These are phyloP conservation scores for Prunus mume DNA, from an alignment of 306 rosid genomes.

Conservation along the genomic window DNA sequence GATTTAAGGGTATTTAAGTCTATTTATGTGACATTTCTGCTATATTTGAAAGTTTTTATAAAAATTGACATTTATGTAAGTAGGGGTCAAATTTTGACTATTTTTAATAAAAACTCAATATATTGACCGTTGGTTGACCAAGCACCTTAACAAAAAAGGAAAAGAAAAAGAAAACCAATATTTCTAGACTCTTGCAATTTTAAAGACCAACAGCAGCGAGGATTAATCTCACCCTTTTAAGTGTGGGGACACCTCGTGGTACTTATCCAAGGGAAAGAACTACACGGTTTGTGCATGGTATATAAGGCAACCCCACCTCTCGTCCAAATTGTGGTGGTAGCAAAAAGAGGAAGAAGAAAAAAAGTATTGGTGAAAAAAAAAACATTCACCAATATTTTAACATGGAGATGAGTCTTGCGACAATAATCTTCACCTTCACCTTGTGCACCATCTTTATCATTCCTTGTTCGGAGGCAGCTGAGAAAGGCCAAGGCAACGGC, in stretches of 20 bases:
- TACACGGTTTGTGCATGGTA: neutral
- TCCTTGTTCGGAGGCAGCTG: neutral
- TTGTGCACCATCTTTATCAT: neutral
- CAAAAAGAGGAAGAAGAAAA: neutral
- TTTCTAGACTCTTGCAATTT: neutral
- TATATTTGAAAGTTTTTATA: too few relatives aligned
- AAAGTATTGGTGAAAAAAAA: neutral
- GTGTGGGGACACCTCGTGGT: too few relatives aligned
- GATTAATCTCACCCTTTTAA: too few relatives aligned
- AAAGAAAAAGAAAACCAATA: neutral
- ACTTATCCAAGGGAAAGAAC: neutral
- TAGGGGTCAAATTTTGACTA: too few relatives aligned
- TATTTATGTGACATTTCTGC: too few relatives aligned
- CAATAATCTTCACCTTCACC: conserved; percentile 13
- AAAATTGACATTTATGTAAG: too few relatives aligned
- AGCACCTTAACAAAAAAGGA: neutral
- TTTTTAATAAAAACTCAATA: too few relatives aligned
- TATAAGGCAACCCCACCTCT: neutral
- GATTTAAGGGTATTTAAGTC: too few relatives aligned
- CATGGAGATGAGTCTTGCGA: conserved; percentile 3
- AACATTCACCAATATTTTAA: neutral
- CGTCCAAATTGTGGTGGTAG: neutral
- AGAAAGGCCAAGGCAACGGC: neutral
- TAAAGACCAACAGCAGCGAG: neutral
- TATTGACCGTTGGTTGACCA: neutral